Percentiles rank a stretch among this genome's conserved stretches.
These are phyloP conservation scores for Backusella westeae DNA, from an alignment of 192 early-diverging fungal genomes.

Conservation along the genomic window DNA sequence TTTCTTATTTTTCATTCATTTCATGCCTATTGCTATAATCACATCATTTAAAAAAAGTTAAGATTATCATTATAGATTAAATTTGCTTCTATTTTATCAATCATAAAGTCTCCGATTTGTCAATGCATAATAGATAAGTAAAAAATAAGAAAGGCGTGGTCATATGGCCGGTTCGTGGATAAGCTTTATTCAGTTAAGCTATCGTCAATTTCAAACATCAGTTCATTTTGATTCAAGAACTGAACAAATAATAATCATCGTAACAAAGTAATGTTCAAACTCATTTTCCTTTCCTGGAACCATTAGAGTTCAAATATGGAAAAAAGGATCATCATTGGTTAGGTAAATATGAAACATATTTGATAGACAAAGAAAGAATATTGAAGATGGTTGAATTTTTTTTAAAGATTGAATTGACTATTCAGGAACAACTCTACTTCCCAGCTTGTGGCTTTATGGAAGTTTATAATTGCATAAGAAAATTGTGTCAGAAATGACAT, in stretches of 20 bases:
- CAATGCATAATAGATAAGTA: neutral
- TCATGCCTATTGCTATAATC: no score
- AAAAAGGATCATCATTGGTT: neutral
- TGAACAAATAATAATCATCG: neutral
- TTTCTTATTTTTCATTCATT: no score
- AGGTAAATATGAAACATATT: neutral
- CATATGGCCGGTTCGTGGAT: neutral
- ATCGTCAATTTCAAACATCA: neutral
- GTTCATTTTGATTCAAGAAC: neutral
- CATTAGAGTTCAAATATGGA: neutral
- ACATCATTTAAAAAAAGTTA: no score
- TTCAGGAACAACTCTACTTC: neutral
- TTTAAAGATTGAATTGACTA: neutral
- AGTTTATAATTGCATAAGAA: no score
- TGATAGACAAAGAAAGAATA: neutral
- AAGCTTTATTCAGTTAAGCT: neutral
- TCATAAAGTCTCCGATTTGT: no score
- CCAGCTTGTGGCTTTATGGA: neutral
- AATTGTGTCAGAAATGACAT: no score
- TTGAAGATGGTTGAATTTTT: neutral
- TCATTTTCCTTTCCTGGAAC: neutral
- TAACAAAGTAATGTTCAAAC: neutral
- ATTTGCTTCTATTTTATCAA: no score
- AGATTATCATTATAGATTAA: no score
- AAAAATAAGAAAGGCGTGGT: neutral